A percentile compares a stretch with the other conserved stretches of the same genome.
These are phyloP conservation scores for Pseudogymnoascus sp. DNA, from an alignment of 2,329 filamentous ascomycete species.

Conservation along the genomic window DNA sequence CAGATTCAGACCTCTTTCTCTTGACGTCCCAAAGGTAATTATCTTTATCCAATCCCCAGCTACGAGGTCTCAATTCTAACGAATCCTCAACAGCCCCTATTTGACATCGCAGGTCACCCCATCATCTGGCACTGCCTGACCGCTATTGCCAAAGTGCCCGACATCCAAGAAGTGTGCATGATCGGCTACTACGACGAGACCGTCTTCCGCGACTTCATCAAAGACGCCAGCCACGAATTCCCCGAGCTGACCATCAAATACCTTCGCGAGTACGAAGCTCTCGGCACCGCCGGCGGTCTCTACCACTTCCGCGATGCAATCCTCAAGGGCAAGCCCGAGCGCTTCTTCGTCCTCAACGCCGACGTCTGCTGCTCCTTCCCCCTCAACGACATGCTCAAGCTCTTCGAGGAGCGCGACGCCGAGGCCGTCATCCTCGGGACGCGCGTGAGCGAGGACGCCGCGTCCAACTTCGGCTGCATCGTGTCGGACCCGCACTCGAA, in stretches of 20 bases:
- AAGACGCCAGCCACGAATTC: conserved; percentile 76
- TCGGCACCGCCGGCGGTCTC: conserved; percentile 90
- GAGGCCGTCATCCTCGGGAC: conserved; percentile 96
- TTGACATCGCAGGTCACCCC: conserved; percentile 95
- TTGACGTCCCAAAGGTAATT: conserved; percentile 87
- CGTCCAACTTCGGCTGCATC: conserved; percentile 95
- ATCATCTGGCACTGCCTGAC: conserved; percentile 98
- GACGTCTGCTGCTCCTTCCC: conserved; percentile 99
- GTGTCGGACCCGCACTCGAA: conserved; percentile 90
- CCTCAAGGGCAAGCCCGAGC: conserved; percentile 87
- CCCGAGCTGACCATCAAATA: conserved; percentile 87
- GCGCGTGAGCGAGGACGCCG: conserved; percentile 79
- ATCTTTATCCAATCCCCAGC: conserved; percentile 15
- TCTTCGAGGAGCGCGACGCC: conserved; percentile 90
- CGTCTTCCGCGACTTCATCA: conserved; percentile 97
- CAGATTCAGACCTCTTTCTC: conserved; percentile 85
- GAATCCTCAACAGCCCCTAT: conserved; percentile 61
- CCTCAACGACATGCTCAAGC: conserved; percentile 84
- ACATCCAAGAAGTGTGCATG: conserved; percentile 92
- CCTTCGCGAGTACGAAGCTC: conserved; percentile 90
- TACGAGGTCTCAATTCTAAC: conserved; percentile 16
- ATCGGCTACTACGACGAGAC: conserved; percentile 98
- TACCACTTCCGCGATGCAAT: conserved; percentile 99
- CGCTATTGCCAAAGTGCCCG: conserved; percentile 80
- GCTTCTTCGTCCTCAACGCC: conserved; percentile 94